Base-by-base conservation (phyloP, 768 basidiomycete genomes). In the Boletellus ananiceps region DNA sequence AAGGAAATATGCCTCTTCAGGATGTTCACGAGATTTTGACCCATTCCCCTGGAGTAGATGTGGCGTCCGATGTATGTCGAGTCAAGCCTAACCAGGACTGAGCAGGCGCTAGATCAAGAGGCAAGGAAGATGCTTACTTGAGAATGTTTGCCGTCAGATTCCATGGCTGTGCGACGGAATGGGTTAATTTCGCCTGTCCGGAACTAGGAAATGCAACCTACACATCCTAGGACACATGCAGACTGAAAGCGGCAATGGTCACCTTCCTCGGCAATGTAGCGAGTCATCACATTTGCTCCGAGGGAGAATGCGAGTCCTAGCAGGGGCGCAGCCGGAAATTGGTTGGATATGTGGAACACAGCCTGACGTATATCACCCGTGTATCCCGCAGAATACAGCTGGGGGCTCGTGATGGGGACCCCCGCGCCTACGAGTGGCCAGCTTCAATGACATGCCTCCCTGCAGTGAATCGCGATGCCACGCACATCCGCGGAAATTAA, bases 401-500 rank as follows among this genome's bases (percentile, higher is more conserved):
- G 84, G 4, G 82, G 80, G 46, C 82, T 83, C 2, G 91, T 95
- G 49, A 97, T 66, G 2, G 88, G 88, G 27, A 87, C 82, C 32
- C 87, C 86, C 46, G 93, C 93, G 70, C 90, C 88, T 93, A 63
- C 19, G 58, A 44, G 47, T 16, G 27, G 23, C 40, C 42, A 46
- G 27, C 52, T 49, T 40, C 39, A 61, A 61, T 34, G 53, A 48
- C 46, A 44, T 49, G 25, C 51, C 54, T 44, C n/a, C n/a, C 21
- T 46, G 25, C 18, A 51, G 29, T 34, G 29, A 46, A 32, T 25
- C 23, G 44, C 39, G 42, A 44, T 44, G 35, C 15, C 32, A 78
- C 86, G 62, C 60, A 88, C 93, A 95, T 62, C 93, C 93, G 58
- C 94, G 81, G 69, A 88, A 94, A 70, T 95, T 96, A 64, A 94